A percentile compares a stretch with the other conserved stretches of the same genome.
Evolutionary conservation across 306 rosid species (phyloP).

Genomic region (Pachyrhizus erosus): DNA sequence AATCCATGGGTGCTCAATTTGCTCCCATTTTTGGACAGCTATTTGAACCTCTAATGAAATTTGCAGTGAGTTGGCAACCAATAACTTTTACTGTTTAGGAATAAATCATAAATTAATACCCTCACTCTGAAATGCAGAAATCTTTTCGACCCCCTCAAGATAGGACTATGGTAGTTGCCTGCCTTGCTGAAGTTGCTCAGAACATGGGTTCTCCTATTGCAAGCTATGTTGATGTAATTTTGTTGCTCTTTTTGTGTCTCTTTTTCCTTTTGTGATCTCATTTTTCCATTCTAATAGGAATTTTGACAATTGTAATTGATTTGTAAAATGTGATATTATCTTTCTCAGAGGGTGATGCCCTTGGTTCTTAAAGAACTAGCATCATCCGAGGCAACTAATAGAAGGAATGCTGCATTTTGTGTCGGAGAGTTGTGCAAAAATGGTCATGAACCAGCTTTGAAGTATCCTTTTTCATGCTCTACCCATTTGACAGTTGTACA

Average conservation of each 20-base stretch:
- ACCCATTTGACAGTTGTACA: slow-evolving; percentile 11
- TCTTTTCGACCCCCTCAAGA: slow-evolving; percentile 89
- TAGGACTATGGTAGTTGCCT: slow-evolving; percentile 98
- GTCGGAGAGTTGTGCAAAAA: slow-evolving; percentile 98
- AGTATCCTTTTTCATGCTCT: slow-evolving; percentile 67
- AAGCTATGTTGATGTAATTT: slow-evolving; percentile 79
- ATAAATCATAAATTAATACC: slow-evolving; percentile 39
- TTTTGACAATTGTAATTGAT: slow-evolving; percentile 29
- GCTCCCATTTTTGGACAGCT: slow-evolving; percentile 86
- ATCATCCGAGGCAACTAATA: slow-evolving; percentile 90
- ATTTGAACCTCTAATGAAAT: slow-evolving; percentile 90
- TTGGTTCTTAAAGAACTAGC: slow-evolving; percentile 83
- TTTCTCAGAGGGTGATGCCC: slow-evolving; percentile 84
- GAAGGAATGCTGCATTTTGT: slow-evolving; percentile 99
- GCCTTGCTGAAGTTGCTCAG: slow-evolving; percentile 99
- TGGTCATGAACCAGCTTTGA: slow-evolving; percentile 83
- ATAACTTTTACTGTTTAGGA: slow-evolving; percentile 36
- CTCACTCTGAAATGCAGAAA: slow-evolving; percentile 69
- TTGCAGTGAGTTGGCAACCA: slow-evolving; percentile 67
- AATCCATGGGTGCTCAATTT: slow-evolving; percentile 93
- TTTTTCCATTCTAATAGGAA: slow-evolving; percentile 1
- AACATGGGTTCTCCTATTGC: slow-evolving; percentile 98
- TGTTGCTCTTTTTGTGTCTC: neutral
- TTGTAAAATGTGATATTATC: slow-evolving; percentile 41
- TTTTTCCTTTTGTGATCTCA: neutral